phyloP scores from a whole-genome alignment of 192 early-diverging fungal species.

The Radiomyces spectabilis region DNA sequence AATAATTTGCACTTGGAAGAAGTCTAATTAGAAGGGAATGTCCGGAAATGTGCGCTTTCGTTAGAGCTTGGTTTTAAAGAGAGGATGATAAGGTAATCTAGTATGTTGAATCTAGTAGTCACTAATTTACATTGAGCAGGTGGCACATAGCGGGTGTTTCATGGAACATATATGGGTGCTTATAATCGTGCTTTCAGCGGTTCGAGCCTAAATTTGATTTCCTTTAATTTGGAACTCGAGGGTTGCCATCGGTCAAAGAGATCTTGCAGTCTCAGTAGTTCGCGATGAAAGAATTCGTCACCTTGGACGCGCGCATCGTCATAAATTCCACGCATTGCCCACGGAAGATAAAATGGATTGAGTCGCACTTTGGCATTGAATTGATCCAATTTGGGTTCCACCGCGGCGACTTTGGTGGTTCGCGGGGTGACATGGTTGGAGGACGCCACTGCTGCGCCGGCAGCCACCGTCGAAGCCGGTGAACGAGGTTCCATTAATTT shows the following conservation, averaged over 20 bases:
- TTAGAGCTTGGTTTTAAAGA: too few species aligned
- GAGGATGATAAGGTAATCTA: too few species aligned
- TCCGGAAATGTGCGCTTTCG: too few species aligned
- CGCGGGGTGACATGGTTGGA: not conserved
- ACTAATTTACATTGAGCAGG: too few species aligned
- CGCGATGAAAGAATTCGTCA: conserved; percentile 44
- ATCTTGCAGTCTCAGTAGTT: conserved; percentile 56
- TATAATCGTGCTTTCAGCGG: conserved; percentile 63
- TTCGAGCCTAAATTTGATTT: conserved; percentile 90
- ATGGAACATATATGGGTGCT: not conserved
- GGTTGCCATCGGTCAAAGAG: conserved; percentile 83
- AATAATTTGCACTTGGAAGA: too few species aligned
- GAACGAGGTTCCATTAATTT: not conserved
- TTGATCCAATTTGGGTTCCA: conserved; percentile 28
- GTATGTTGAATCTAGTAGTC: too few species aligned
- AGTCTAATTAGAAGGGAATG: too few species aligned
- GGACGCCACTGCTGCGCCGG: not conserved
- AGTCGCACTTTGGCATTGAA: conserved; percentile 62
- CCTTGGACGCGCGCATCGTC: conserved; percentile 58
- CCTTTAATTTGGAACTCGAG: conserved; percentile 56
- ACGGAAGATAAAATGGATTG: conserved; percentile 91
- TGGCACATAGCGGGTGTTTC: too few species aligned
- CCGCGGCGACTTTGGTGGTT: not conserved
- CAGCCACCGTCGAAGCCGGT: too few species aligned
- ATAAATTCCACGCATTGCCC: conserved; percentile 85